These are phyloP conservation scores for Alternaria solani DNA, from an alignment of 2,329 filamentous ascomycete genomes.

Conservation along the genomic window DNA sequence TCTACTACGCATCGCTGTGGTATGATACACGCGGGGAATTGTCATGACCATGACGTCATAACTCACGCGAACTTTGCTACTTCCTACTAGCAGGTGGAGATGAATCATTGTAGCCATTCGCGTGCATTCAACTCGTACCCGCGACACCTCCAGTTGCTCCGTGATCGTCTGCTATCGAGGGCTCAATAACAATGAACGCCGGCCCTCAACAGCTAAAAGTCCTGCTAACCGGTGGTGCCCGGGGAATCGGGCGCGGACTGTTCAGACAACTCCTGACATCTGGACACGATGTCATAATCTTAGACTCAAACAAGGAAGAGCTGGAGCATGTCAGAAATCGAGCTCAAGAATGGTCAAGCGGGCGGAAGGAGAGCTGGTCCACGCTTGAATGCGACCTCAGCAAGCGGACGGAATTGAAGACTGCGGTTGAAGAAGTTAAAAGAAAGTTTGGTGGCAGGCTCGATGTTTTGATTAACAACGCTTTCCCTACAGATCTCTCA, in stretches of 20 bases:
- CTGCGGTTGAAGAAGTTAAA: slow-evolving; percentile 47
- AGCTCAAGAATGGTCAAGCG: slow-evolving; percentile 38
- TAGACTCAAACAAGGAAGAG: slow-evolving; percentile 55
- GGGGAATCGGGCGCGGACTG: slow-evolving; percentile 57
- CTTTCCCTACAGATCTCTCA: slow-evolving; percentile 40
- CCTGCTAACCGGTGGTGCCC: slow-evolving; percentile 55
- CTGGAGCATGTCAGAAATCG: slow-evolving; percentile 47
- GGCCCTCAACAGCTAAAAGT: slow-evolving; percentile 31
- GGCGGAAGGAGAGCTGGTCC: slow-evolving; percentile 24
- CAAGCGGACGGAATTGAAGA: slow-evolving; percentile 48
- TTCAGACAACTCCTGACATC: slow-evolving; percentile 53
- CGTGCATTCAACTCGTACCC: neutral
- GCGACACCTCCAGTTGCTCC: neutral
- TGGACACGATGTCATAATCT: slow-evolving; percentile 57
- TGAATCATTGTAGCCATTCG: neutral
- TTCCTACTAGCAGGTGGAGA: neutral
- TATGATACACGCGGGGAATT: neutral
- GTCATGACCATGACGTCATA: neutral
- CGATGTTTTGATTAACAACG: slow-evolving; percentile 49
- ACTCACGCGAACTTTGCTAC: neutral
- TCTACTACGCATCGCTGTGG: neutral
- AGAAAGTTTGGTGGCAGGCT: slow-evolving; percentile 46
- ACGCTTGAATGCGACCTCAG: slow-evolving; percentile 52
- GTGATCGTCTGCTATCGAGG: neutral
- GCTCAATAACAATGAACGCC: slow-evolving; percentile 4